phyloP scores from a whole-genome alignment of 805 yeast genomes.

The Myxozyma vanderwaltii region DNA sequence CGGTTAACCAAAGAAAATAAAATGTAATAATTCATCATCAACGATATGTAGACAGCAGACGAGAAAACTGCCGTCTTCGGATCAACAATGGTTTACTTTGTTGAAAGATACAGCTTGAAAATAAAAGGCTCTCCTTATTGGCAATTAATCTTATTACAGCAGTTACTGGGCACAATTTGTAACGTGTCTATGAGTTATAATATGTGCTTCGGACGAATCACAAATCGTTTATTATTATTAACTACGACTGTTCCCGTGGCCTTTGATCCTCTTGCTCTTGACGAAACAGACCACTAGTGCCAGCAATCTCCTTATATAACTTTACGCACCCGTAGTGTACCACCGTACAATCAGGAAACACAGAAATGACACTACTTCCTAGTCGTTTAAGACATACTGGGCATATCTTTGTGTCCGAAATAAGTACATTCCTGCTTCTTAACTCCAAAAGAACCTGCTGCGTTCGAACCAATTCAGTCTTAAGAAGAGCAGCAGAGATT shows the following conservation, averaged over 20 bases:
- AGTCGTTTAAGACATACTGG: slow-evolving; percentile 58
- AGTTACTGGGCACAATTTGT: no score
- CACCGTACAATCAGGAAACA: slow-evolving; percentile 49
- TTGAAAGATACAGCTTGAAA: not conserved
- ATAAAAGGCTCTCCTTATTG: no score
- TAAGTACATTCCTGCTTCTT: slow-evolving; percentile 44
- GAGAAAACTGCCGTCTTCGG: no score
- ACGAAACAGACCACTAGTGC: not conserved
- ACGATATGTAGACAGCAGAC: no score
- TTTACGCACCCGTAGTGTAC: slow-evolving; percentile 61
- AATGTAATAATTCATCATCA: no score
- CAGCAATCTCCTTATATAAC: slow-evolving; percentile 14
- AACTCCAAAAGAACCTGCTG: slow-evolving; percentile 49
- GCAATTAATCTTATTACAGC: no score
- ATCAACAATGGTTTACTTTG: not conserved
- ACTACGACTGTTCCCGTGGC: not conserved
- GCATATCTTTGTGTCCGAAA: slow-evolving; percentile 56
- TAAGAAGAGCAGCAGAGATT: slow-evolving; percentile 53
- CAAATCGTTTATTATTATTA: no score
- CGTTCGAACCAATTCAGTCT: slow-evolving; percentile 54
- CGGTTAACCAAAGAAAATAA: no score
- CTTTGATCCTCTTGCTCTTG: not conserved
- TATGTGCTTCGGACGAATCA: no score
- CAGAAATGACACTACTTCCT: slow-evolving; percentile 57
- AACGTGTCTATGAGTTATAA: no score